phyloP scores from a whole-genome alignment of 2,329 filamentous ascomycete genomes.

The Cercospora brassicicola region DNA sequence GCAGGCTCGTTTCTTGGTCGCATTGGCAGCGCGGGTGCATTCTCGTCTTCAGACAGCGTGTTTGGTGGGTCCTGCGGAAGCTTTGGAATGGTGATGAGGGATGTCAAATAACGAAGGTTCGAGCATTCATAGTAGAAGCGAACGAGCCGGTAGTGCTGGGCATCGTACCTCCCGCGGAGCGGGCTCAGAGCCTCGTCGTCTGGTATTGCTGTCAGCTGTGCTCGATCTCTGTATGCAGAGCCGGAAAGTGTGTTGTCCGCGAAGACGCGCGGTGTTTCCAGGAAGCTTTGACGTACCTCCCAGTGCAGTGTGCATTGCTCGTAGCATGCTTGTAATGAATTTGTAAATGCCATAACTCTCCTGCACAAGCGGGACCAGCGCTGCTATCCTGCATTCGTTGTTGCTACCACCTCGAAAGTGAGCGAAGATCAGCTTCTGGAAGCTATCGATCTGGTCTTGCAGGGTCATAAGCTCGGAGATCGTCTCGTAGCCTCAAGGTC shows the following conservation, averaged over 20 bases:
- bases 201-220: neutral
- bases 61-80: constrained; percentile 92
- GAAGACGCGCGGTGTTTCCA: neutral
- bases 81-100: constrained; percentile 92
- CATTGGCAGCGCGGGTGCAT: constrained; percentile 76
- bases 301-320: constrained; percentile 88
- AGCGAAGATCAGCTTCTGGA: constrained; percentile 97
- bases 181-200: constrained; percentile 87
- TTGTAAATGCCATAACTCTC: constrained; percentile 99
- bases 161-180: constrained; percentile 83
- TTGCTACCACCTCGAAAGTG: constrained; percentile 89
- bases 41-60: constrained; percentile 74
- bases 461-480: constrained; percentile 95
- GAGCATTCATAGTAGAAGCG: constrained; percentile 99
- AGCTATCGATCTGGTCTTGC: constrained; percentile 97
- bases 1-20: constrained; percentile 66
- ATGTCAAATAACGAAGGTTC: constrained; percentile 93
- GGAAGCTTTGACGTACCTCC: constrained; percentile 53
- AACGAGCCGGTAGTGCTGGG: constrained; percentile 92
- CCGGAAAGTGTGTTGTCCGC: neutral
- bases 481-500: constrained; percentile 74
- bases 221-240: neutral
- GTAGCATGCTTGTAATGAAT: constrained; percentile 98
- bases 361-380: constrained; percentile 87
- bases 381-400: constrained; percentile 95